These are phyloP conservation scores for Gossypium sturtianum DNA, from an alignment of 345 rosid species.

Conservation along the genomic window DNA sequence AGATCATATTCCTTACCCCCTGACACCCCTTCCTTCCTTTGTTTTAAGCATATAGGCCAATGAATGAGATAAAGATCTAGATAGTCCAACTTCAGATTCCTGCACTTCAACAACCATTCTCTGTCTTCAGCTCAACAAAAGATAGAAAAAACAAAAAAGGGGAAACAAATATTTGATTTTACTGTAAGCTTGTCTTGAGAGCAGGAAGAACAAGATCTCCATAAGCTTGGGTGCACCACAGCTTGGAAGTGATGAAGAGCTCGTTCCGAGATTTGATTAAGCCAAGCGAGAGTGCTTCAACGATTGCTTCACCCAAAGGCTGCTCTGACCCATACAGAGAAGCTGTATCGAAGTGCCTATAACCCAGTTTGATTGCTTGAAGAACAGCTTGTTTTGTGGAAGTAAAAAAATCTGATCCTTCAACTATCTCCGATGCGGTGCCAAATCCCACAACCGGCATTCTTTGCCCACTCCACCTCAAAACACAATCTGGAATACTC, in stretches of 20 bases:
- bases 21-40: constrained; percentile 24
- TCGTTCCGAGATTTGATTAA: constrained; percentile 43
- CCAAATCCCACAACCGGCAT: not conserved
- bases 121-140: not conserved
- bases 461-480: not conserved
- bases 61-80: constrained; percentile 33
- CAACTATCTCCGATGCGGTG: not conserved
- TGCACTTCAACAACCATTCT: not conserved
- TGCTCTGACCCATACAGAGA: constrained; percentile 31
- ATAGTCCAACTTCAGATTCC: not conserved
- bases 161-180: not conserved
- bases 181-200: constrained; percentile 39
- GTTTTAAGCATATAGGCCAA: constrained; percentile 72
- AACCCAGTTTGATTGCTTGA: constrained; percentile 36
- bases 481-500: not conserved
- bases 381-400: constrained; percentile 14
- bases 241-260: constrained; percentile 54
- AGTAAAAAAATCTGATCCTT: not conserved
- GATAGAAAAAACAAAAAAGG: not conserved
- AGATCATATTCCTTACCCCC: constrained; percentile 45
- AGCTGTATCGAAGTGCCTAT: constrained; percentile 47
- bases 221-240: constrained; percentile 57
- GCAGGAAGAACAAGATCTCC: constrained; percentile 42
- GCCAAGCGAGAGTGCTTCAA: constrained; percentile 37
- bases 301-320: constrained; percentile 39